Evolutionary conservation across 106 monocot genomes (phyloP).

Genomic region (Allium sativum): DNA sequence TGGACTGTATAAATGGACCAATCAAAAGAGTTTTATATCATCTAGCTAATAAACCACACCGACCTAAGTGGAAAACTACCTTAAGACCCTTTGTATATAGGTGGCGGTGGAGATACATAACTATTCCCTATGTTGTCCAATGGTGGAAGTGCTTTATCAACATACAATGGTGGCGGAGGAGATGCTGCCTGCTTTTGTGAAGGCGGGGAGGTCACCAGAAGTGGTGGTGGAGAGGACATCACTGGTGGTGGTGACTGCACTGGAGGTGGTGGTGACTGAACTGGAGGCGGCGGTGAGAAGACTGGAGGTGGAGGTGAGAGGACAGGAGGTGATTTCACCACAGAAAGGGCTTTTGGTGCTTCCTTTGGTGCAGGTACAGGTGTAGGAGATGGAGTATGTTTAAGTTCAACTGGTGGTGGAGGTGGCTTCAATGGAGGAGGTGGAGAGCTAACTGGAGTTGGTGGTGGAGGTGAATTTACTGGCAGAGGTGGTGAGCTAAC

Average conservation of each 20-base stretch:
- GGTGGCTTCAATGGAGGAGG: too few relatives aligned
- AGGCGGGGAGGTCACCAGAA: background rate
- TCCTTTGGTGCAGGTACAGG: background rate
- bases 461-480: too few relatives aligned
- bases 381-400: background rate
- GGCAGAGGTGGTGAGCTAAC: background rate
- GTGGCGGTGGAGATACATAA: constrained; percentile 8
- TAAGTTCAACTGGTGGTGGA: background rate
- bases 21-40: background rate
- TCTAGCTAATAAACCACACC: background rate
- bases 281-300: constrained; percentile 4
- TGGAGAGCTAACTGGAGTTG: too few relatives aligned
- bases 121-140: constrained; percentile 1
- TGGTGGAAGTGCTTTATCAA: constrained; percentile 4
- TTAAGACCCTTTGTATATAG: constrained; percentile 8
- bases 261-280: background rate
- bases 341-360: background rate
- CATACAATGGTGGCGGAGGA: background rate
- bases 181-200: background rate
- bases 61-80: background rate
- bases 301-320: background rate
- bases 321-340: background rate
- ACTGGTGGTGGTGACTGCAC: background rate
- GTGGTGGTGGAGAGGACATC: background rate
- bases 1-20: too few relatives aligned